Conservation (phyloP, 768 basidiomycete species). For the Lactarius evosmus region DNA sequence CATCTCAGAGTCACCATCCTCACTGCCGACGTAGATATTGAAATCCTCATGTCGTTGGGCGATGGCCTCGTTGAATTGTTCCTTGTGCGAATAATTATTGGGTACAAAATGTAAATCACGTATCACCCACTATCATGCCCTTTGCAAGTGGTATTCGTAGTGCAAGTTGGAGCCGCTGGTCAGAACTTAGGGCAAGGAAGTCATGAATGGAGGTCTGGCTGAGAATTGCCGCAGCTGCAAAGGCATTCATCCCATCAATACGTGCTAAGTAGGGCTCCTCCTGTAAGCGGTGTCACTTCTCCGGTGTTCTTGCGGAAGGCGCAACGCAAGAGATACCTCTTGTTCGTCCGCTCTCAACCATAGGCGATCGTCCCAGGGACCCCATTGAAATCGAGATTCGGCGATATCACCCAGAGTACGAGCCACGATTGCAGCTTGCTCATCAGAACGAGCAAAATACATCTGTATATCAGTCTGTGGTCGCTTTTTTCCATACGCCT, state of each 20-base stretch:
- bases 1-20: constrained; percentile 52
- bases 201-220: constrained; percentile 51
- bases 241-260: constrained; percentile 63
- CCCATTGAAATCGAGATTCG: constrained; percentile 42
- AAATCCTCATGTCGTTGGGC: constrained; percentile 17
- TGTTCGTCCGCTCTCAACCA: constrained; percentile 53
- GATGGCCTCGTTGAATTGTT: constrained; percentile 24
- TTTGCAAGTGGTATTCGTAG: constrained; percentile 12
- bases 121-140: constrained; percentile 23
- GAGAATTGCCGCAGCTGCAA: constrained; percentile 64
- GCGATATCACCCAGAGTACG: constrained; percentile 59
- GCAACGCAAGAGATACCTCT: constrained; percentile 40
- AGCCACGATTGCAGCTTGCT: constrained; percentile 54
- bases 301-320: too few relatives aligned
- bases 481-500: constrained; percentile 54
- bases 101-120: not conserved
- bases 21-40: constrained; percentile 38
- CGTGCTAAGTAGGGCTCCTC: constrained; percentile 57
- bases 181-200: constrained; percentile 40
- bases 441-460: constrained; percentile 60
- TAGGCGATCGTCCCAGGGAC: constrained; percentile 49
- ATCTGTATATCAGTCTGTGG: constrained; percentile 43
- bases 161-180: constrained; percentile 20
- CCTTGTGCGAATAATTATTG: constrained; percentile 3
- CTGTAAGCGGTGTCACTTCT: constrained; percentile 36